Conservation (phyloP, 1,139 yeast species). For the Geotrichum bryndzae region DNA sequence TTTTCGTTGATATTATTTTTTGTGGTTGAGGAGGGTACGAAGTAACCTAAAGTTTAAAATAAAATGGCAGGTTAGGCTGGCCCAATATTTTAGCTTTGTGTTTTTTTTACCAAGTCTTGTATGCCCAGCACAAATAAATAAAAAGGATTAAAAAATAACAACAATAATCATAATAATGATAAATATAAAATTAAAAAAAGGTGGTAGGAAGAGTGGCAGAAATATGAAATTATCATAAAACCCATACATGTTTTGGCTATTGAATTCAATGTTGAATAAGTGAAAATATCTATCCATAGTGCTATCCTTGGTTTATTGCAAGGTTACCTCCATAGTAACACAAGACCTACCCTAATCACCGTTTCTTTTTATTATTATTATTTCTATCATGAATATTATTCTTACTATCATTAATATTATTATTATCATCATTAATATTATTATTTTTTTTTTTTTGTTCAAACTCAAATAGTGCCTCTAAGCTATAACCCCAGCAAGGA, state of each 20-base stretch:
- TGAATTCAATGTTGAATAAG: not conserved
- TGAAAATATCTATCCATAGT: not conserved
- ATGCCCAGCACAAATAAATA: not conserved
- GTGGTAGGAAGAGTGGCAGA: not conserved
- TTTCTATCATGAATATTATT: not conserved
- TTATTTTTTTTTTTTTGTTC: no score
- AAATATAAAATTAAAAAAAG: not conserved
- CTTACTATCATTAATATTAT: not conserved
- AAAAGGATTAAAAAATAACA: not conserved
- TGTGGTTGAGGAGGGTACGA: not conserved
- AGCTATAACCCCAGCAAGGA: no score
- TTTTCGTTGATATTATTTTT: not conserved
- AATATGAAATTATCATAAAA: not conserved
- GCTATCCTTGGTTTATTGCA: not conserved
- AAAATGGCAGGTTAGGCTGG: constrained; percentile 9
- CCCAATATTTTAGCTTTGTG: not conserved
- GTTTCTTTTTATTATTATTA: not conserved
- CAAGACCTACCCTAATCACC: not conserved
- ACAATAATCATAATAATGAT: not conserved
- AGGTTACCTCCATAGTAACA: not conserved
- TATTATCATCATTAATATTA: no score
- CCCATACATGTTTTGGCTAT: not conserved
- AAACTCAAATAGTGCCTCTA: no score
- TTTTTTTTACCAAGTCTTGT: not conserved
- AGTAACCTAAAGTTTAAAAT: not conserved